Conservation (phyloP, 257 asterid genomes). For the Solanum chiquidenum region DNA sequence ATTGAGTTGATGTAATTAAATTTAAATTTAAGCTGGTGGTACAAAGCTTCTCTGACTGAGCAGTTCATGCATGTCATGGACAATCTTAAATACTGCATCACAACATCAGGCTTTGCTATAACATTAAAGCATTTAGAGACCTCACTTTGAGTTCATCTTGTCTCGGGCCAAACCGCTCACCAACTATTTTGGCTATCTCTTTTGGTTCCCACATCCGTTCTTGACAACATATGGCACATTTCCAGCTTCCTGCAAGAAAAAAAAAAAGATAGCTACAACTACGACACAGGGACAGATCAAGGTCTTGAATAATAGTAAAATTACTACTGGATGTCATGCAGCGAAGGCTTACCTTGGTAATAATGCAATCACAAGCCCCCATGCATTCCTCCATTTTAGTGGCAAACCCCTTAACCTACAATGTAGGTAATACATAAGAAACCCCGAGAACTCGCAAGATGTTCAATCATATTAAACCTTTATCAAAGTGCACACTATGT, state of each 20-base stretch:
- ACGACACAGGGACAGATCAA: too few species aligned
- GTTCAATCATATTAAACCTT: neutral
- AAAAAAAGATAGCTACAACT: too few species aligned
- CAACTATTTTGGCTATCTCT: slow-evolving; percentile 28
- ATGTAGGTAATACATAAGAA: neutral
- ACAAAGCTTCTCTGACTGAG: slow-evolving; percentile 28
- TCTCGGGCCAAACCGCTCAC: slow-evolving; percentile 79
- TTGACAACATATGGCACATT: too few species aligned
- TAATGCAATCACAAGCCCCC: slow-evolving; percentile 97
- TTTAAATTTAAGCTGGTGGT: slow-evolving; percentile 26
- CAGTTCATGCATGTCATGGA: slow-evolving; percentile 80
- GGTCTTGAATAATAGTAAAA: too few species aligned
- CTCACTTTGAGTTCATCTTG: slow-evolving; percentile 19
- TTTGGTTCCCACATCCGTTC: too few species aligned
- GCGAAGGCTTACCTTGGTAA: slow-evolving; percentile 49
- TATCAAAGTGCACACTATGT: neutral
- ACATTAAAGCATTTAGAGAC: slow-evolving; percentile 38
- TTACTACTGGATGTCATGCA: neutral
- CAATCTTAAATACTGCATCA: slow-evolving; percentile 87
- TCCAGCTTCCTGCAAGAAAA: neutral
- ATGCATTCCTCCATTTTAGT: slow-evolving; percentile 91
- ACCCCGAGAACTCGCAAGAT: neutral
- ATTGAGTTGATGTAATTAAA: too few species aligned
- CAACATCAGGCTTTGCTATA: slow-evolving; percentile 74
- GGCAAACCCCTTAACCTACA: slow-evolving; percentile 87